A percentile compares a stretch with the other conserved stretches of the same genome.
Conservation (phyloP, 345 rosid genomes). For the Gossypium arboreum region DNA sequence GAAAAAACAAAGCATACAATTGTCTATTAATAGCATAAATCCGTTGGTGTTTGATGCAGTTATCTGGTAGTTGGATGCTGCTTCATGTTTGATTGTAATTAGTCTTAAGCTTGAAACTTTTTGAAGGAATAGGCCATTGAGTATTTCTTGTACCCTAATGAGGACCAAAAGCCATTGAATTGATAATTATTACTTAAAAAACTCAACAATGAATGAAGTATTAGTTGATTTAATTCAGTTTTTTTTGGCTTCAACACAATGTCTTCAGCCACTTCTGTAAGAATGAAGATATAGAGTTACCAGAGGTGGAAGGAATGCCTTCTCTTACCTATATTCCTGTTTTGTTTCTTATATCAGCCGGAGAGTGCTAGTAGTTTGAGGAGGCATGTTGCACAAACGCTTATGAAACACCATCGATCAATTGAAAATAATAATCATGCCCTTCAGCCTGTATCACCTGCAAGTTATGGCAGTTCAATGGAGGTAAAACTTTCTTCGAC, state of each 20-base stretch:
- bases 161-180: not conserved
- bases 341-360: conserved; percentile 52
- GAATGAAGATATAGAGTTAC: not conserved
- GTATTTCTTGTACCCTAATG: conserved; percentile 2
- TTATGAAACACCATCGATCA: conserved; percentile 74
- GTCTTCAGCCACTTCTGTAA: not conserved
- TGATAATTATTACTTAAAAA: not conserved
- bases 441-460: conserved; percentile 77
- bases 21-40: not conserved
- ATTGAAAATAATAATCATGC: conserved; percentile 64
- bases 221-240: not conserved
- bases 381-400: conserved; percentile 75
- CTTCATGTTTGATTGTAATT: not conserved
- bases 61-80: not conserved
- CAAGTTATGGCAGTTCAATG: conserved; percentile 88
- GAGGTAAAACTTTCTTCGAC: conserved; percentile 46
- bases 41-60: not conserved
- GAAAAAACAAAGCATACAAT: not conserved
- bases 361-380: conserved; percentile 85
- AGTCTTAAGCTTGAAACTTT: not conserved
- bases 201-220: not conserved
- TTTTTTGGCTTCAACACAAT: conserved; percentile 6
- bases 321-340: conserved; percentile 22
- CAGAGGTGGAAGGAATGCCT: not conserved
- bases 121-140: not conserved